Conservation (phyloP, 768 basidiomycete species). For the Mycena sanguinolenta region DNA sequence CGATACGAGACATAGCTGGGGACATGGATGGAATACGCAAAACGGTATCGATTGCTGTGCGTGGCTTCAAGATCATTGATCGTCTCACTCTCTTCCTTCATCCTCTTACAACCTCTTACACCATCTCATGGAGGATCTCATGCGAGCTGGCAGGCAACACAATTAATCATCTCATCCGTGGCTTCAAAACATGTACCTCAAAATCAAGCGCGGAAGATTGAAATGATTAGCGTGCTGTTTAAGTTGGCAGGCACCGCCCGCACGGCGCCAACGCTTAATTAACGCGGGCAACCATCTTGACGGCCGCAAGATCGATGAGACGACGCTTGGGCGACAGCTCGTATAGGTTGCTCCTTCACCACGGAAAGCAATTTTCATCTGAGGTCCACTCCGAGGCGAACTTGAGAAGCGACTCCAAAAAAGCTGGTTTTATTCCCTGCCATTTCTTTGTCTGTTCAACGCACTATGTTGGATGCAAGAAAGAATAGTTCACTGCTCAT, state of each 20-base stretch:
- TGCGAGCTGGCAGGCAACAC: not conserved
- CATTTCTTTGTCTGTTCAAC: not conserved
- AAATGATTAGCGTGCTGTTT: slow-evolving; percentile 3
- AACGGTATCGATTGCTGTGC: slow-evolving; percentile 10
- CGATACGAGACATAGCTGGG: not conserved
- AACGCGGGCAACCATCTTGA: slow-evolving; percentile 5
- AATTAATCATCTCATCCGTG: not conserved
- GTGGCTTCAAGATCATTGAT: slow-evolving; percentile 1
- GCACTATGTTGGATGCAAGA: not conserved
- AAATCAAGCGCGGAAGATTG: not conserved
- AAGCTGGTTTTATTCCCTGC: too few relatives aligned
- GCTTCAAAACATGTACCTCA: slow-evolving; percentile 1
- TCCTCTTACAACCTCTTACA: not conserved
- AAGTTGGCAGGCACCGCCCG: not conserved
- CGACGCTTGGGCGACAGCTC: not conserved
- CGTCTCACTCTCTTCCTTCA: not conserved
- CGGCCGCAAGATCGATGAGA: not conserved
- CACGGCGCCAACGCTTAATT: slow-evolving; percentile 2
- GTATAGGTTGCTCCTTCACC: too few relatives aligned
- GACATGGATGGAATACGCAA: slow-evolving; percentile 4
- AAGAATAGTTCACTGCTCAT: not conserved
- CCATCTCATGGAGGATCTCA: not conserved
- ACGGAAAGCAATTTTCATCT: too few relatives aligned
- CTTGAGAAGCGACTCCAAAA: too few relatives aligned
- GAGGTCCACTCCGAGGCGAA: too few relatives aligned